Conservation (phyloP, 257 asterid species). For the Echium plantagineum region DNA sequence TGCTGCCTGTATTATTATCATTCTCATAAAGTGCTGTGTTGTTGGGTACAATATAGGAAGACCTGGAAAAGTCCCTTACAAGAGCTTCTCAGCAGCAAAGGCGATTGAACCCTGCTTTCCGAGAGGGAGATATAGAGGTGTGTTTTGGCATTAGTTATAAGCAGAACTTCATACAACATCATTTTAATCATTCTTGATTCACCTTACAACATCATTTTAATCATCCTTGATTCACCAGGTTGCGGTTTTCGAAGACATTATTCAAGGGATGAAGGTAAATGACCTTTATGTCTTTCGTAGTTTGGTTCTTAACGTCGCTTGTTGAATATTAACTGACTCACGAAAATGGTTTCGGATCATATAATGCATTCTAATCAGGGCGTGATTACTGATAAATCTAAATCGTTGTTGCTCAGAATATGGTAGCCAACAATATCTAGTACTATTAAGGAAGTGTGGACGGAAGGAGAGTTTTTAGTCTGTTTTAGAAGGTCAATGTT, state of each 20-base stretch:
- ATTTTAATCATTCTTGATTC: too few relatives aligned
- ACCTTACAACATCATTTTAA: too few relatives aligned
- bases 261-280: constrained; percentile 80
- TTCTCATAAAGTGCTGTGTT: neutral
- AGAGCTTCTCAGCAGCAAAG: constrained; percentile 64
- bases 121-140: constrained; percentile 70
- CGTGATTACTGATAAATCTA: too few relatives aligned
- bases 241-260: constrained; percentile 77
- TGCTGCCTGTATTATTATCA: neutral
- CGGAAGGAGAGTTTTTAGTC: too few relatives aligned
- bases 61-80: constrained; percentile 54
- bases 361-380: too few relatives aligned
- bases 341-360: too few relatives aligned
- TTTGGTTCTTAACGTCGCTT: too few relatives aligned
- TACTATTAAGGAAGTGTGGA: too few relatives aligned
- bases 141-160: constrained; percentile 21
- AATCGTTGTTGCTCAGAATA: too few relatives aligned
- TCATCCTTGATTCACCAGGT: constrained; percentile 33
- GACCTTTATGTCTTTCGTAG: neutral
- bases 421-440: too few relatives aligned
- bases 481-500: too few relatives aligned
- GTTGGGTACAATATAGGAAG: constrained; percentile 49
- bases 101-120: constrained; percentile 51
- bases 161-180: neutral
- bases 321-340: too few relatives aligned